phyloP scores from a whole-genome alignment of 257 asterid genomes.

The Primulina tabacum region DNA sequence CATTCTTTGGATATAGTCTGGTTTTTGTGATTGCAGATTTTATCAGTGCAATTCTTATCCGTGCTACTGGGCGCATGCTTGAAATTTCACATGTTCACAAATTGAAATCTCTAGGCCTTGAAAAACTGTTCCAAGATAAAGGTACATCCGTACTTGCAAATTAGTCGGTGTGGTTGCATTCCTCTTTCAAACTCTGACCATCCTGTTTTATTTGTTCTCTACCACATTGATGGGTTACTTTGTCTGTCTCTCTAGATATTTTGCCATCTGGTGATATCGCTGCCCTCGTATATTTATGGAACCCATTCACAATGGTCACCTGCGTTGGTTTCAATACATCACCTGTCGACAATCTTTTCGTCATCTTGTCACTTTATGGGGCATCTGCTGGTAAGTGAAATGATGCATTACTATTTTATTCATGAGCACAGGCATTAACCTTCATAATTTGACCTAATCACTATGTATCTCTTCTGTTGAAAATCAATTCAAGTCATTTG shows the following conservation, averaged over 20 bases:
- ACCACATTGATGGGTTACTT: conserved; percentile 26
- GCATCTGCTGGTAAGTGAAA: conserved; percentile 72
- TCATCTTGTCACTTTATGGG: conserved; percentile 75
- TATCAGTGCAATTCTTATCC: conserved; percentile 73
- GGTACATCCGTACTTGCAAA: conserved; percentile 41
- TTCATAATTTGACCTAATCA: conserved; percentile 12
- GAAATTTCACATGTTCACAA: conserved; percentile 46
- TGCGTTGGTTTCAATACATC: conserved; percentile 86
- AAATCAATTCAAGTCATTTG: conserved; percentile 15
- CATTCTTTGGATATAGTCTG: conserved; percentile 81
- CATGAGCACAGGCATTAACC: conserved; percentile 13
- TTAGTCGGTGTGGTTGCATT: not conserved
- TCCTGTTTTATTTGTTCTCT: not conserved
- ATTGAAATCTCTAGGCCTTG: conserved; percentile 60
- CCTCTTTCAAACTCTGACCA: not conserved
- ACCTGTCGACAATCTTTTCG: conserved; percentile 73
- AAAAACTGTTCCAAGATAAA: conserved; percentile 36
- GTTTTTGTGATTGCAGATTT: conserved; percentile 89
- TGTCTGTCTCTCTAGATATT: conserved; percentile 42
- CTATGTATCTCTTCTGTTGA: conserved; percentile 14
- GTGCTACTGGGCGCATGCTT: conserved; percentile 68
- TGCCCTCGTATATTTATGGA: conserved; percentile 91
- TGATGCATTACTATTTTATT: conserved; percentile 17
- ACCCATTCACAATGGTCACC: conserved; percentile 83
- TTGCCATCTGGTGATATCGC: conserved; percentile 86